Base-by-base conservation (phyloP, 2,329 filamentous ascomycete species). In the Myotisia sp. region DNA sequence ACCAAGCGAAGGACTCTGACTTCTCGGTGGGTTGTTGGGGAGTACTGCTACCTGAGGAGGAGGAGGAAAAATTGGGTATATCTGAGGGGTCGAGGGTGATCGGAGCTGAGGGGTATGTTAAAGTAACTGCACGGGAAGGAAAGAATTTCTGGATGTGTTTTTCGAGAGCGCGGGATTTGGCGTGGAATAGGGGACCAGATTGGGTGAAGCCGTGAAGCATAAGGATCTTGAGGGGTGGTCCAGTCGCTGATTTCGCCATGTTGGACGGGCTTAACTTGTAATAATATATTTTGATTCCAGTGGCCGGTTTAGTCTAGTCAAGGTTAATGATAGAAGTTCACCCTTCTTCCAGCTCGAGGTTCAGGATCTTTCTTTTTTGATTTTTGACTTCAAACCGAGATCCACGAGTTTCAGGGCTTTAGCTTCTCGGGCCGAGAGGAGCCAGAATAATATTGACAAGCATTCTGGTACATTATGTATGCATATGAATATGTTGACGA, bases 131-230 rank as follows among this genome's bases (percentile, higher is more conserved):
- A 28, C 76, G 68, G 2, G 68, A 58, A 6, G 73, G 69, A 42
- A 94, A 79, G 18, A 73, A 62, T 52, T 92, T 93, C 40, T 65
- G 57, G 37, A 94, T 70, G 35, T 77, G 65, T 57, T 94, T 93
- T 47, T 85, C 74, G 1, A 94, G 66, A 7, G 83, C 83, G 55
- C 84, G 81, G 29, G 83, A 92, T 63, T 94, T 94, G 55, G 78
- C 72, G 53, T 74, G 78, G 70, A 94, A 94, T 42, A 85, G 65
- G 3, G 76, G 59, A 3, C 86, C 85, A 18, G 82, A 92, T 65
- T 95, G 87, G 5, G 87, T 93, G 70, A 76, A 94, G 57, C 87
- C 80, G 49, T 86, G 80, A 18, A 86, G 67, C 78, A 85, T 83
- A 28, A 86, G 64, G 42, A 86, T 76, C 56, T 76, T 82, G 36